Evolutionary conservation across 768 basidiomycete genomes (phyloP), one percentile per base, ranked within the genome.

Genomic region (Baorangia bicolor): DNA sequence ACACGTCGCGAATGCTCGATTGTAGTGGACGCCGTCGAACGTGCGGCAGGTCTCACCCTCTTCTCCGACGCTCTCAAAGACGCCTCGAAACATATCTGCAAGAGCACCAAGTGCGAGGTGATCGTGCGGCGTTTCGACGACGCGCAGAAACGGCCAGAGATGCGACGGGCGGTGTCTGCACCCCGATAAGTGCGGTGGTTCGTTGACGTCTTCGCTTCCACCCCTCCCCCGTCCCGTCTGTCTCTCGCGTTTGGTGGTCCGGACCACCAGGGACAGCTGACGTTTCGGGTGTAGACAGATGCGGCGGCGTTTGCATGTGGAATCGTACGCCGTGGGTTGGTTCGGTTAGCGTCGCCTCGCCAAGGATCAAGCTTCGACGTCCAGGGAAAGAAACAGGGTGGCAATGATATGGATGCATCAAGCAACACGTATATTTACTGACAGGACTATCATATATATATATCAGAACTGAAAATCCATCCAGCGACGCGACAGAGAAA

Each of bases 41-140:
- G 85, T 50, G 89, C 93, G 13, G 88, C 96, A 0, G 94, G 94
- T 0, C 79, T 98, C 49, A 85, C 82, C 0, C 74, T 98, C n/a
- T 91, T 98, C 74, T 90, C 94, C 0, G 86, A 90, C 39, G 79
- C 78, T 25, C 74, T 97, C 62, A 96, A 95, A 69, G 62, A 73
- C 12, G 68, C 75, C 3, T 87, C 92, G 11, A 92, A 86, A 64
- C 87, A 94, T 64, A 89, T 99, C 37, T 99, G 96, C 81, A 81
- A 87, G 68, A 83, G 86, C 8, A 87, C 91, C 14, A 88, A 90
- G 73, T 99, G 97, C 67, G 84, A 95, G 57, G 83, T 98, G 47
- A 77, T 92, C 44, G 84, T 98, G 8, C 82, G 94, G 38, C 80
- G 86, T 59, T 99, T 98, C 63, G 95, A 99, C 70, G 94, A 98